Evolutionary conservation across 768 basidiomycete species (phyloP).

Genomic region (Galerina sulciceps): DNA sequence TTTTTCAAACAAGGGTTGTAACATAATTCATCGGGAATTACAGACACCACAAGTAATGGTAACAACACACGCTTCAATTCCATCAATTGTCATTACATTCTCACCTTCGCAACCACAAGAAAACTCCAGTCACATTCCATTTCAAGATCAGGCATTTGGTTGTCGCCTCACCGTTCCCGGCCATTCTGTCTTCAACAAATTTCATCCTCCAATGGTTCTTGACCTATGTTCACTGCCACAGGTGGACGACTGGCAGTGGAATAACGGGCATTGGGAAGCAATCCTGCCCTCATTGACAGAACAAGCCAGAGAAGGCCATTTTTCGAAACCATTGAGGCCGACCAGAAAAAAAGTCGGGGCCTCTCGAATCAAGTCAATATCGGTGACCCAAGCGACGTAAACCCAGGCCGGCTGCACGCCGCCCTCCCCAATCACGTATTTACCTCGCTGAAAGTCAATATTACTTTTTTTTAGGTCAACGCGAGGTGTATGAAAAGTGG

Average conservation of each 20-base stretch:
- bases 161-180: constrained; percentile 53
- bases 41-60: constrained; percentile 31
- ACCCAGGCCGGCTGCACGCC: no score
- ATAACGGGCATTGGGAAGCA: constrained; percentile 58
- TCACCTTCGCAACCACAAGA: constrained; percentile 44
- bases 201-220: constrained; percentile 46
- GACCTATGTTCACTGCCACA: constrained; percentile 26
- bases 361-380: background rate
- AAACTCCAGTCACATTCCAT: constrained; percentile 50
- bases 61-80: constrained; percentile 40
- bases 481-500: no score
- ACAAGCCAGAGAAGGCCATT: constrained; percentile 48
- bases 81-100: constrained; percentile 56
- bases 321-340: constrained; percentile 32
- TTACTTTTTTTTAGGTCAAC: no score
- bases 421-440: no score
- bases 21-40: background rate
- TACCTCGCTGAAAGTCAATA: no score
- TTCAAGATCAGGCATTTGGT: constrained; percentile 59
- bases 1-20: background rate
- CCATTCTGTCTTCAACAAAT: constrained; percentile 47
- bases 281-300: constrained; percentile 50
- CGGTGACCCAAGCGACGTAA: no score
- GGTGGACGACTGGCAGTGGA: constrained; percentile 49
- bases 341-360: constrained; percentile 1